These are phyloP conservation scores for Phytophthora ramorum DNA, from an alignment of 352 stramenopile species.

Conservation along the genomic window DNA sequence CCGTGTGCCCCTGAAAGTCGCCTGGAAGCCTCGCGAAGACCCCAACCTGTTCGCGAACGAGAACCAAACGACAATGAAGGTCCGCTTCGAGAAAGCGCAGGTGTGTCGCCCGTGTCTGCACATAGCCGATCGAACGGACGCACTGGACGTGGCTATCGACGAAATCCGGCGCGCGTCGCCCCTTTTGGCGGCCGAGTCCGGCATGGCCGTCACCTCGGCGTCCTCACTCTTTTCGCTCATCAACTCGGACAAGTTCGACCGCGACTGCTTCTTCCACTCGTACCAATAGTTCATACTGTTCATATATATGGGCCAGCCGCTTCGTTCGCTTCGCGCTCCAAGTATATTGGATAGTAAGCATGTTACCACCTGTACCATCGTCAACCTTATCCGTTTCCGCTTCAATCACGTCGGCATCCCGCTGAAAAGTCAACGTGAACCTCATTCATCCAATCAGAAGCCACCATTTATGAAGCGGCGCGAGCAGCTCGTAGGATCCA, in stretches of 20 bases:
- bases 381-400: not conserved
- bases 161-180: constrained; percentile 36
- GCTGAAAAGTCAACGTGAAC: constrained; percentile 23
- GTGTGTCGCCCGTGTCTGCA: constrained; percentile 38
- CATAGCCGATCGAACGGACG: constrained; percentile 29
- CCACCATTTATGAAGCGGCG: constrained; percentile 16
- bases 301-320: no score
- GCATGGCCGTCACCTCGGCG: constrained; percentile 32
- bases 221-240: constrained; percentile 48
- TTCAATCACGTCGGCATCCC: constrained; percentile 31
- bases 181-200: constrained; percentile 35
- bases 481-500: constrained; percentile 1
- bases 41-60: constrained; percentile 17
- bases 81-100: constrained; percentile 27
- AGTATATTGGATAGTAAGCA: no score
- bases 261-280: constrained; percentile 42
- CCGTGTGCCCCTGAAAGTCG: constrained; percentile 30
- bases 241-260: constrained; percentile 47
- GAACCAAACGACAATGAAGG: constrained; percentile 3
- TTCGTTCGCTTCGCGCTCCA: no score
- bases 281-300: constrained; percentile 22
- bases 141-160: constrained; percentile 41
- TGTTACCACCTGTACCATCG: not conserved
- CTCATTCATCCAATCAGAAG: constrained; percentile 24
- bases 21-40: constrained; percentile 22